A percentile compares a stretch with the other conserved stretches of the same genome.
phyloP scores from a whole-genome alignment of 2,329 filamentous ascomycete genomes.

The Mycosphaerelloides madeirae region DNA sequence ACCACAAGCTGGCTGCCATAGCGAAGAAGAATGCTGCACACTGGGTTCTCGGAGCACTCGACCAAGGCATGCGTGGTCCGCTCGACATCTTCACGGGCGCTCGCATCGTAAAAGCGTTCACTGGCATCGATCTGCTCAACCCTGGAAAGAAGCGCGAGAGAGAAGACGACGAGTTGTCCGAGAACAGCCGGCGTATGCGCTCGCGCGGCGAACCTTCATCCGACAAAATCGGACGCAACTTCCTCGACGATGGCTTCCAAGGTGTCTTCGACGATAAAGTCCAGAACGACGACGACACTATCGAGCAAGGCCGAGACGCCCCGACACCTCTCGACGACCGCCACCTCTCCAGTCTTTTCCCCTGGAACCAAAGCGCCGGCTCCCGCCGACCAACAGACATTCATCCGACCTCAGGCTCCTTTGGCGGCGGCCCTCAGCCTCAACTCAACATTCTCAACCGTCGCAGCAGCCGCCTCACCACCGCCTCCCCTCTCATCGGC shows the following conservation, averaged over 20 bases:
- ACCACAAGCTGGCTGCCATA: slow-evolving; percentile 36
- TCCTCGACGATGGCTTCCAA: slow-evolving; percentile 5
- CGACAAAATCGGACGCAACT: slow-evolving; percentile 32
- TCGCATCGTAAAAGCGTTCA: slow-evolving; percentile 48
- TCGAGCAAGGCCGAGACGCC: slow-evolving; percentile 68
- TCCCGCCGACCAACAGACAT: slow-evolving; percentile 39
- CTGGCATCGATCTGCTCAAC: slow-evolving; percentile 29
- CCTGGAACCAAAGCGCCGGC: slow-evolving; percentile 54
- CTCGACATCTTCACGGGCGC: slow-evolving; percentile 57
- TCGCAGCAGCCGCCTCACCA: slow-evolving; percentile 51
- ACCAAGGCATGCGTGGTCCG: slow-evolving; percentile 44
- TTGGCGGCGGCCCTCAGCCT: slow-evolving; percentile 20
- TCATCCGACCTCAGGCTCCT: slow-evolving; percentile 27
- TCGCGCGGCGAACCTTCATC: slow-evolving; percentile 31
- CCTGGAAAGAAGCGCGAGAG: slow-evolving; percentile 25
- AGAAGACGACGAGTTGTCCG: slow-evolving; percentile 23
- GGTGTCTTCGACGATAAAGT: slow-evolving; percentile 13
- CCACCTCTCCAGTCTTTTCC: slow-evolving; percentile 57
- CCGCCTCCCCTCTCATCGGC: slow-evolving; percentile 58
- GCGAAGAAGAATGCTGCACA: slow-evolving; percentile 61
- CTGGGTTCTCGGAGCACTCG: slow-evolving; percentile 54
- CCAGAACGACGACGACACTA: slow-evolving; percentile 35
- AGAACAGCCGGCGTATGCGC: slow-evolving; percentile 27
- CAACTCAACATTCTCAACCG: slow-evolving; percentile 33
- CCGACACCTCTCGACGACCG: slow-evolving; percentile 60